Conservation (phyloP, 2,329 filamentous ascomycete genomes). For the Tetracladium maxilliforme region DNA sequence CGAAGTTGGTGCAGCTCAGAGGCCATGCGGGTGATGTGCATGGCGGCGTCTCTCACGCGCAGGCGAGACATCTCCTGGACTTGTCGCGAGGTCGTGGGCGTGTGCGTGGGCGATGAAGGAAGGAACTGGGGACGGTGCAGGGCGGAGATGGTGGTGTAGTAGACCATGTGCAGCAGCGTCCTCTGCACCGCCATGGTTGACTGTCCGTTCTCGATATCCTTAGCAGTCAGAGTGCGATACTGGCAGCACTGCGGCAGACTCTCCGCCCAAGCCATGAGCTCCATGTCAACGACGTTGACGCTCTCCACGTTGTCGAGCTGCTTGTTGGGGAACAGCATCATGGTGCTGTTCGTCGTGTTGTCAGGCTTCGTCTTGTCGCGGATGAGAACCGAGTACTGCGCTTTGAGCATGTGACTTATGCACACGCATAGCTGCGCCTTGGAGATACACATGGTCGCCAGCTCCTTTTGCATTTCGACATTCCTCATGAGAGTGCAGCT, state of each 20-base stretch:
- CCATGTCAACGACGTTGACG: constrained; percentile 64
- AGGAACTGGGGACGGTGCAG: constrained; percentile 85
- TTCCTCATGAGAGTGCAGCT: constrained; percentile 62
- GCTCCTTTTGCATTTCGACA: constrained; percentile 55
- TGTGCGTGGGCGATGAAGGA: constrained; percentile 47
- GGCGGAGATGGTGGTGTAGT: constrained; percentile 81
- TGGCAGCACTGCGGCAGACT: constrained; percentile 57
- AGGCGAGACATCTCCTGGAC: constrained; percentile 70
- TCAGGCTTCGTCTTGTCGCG: constrained; percentile 64
- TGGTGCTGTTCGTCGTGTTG: constrained; percentile 56
- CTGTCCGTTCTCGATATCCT: constrained; percentile 42
- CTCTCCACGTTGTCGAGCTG: constrained; percentile 67
- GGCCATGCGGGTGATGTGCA: constrained; percentile 74
- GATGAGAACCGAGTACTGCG: constrained; percentile 84
- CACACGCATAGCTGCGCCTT: constrained; percentile 83
- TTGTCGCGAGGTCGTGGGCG: constrained; percentile 42
- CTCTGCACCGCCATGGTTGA: constrained; percentile 54
- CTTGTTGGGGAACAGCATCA: constrained; percentile 88
- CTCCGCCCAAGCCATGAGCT: constrained; percentile 64
- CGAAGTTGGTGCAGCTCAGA: constrained; percentile 58
- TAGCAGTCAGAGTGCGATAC: constrained; percentile 40
- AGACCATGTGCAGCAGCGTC: constrained; percentile 85
- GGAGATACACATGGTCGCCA: constrained; percentile 81
- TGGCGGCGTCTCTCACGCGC: constrained; percentile 71
- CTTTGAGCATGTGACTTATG: constrained; percentile 77